phyloP scores from a whole-genome alignment of 148 eudicot species.

The Simmondsia chinensis region DNA sequence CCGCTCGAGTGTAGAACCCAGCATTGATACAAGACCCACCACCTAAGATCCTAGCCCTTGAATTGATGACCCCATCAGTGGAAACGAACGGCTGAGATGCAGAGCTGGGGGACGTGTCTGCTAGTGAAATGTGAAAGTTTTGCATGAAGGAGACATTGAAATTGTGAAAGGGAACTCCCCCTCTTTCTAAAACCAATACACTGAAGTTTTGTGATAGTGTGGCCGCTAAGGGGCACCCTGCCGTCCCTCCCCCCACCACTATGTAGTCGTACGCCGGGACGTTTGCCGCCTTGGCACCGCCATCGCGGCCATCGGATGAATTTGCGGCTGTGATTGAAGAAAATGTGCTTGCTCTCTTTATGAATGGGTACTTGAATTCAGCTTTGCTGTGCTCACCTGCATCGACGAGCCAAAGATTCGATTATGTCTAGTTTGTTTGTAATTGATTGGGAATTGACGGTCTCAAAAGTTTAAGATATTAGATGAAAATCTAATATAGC shows the following conservation, averaged over 20 bases:
- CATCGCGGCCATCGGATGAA: neutral
- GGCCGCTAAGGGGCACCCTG: slow-evolving; percentile 86
- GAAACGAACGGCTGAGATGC: slow-evolving; percentile 77
- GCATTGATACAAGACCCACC: slow-evolving; percentile 89
- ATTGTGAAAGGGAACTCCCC: slow-evolving; percentile 79
- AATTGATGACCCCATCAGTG: slow-evolving; percentile 77
- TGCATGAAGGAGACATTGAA: slow-evolving; percentile 49
- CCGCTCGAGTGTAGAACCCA: slow-evolving; percentile 87
- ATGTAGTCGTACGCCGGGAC: slow-evolving; percentile 69
- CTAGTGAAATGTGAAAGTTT: slow-evolving; percentile 77
- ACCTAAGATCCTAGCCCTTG: slow-evolving; percentile 84
- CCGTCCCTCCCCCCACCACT: slow-evolving; percentile 90
- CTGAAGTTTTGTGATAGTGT: slow-evolving; percentile 63
- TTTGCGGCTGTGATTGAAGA: slow-evolving; percentile 11
- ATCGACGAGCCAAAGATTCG: too few relatives aligned
- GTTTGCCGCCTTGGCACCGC: neutral
- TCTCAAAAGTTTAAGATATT: too few relatives aligned
- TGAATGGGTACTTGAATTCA: slow-evolving; percentile 41
- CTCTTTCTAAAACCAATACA: slow-evolving; percentile 72
- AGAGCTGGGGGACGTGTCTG: slow-evolving; percentile 56
- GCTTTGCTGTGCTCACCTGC: slow-evolving; percentile 14
- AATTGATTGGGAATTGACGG: too few relatives aligned
- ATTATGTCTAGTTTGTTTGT: too few relatives aligned
- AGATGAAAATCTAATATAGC: too few relatives aligned
- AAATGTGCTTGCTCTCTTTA: slow-evolving; percentile 47